Percentiles rank a stretch among this genome's conserved stretches.
Evolutionary conservation across 2,329 filamentous ascomycete species (phyloP).

Genomic region (Aspergillus luchuensis): DNA sequence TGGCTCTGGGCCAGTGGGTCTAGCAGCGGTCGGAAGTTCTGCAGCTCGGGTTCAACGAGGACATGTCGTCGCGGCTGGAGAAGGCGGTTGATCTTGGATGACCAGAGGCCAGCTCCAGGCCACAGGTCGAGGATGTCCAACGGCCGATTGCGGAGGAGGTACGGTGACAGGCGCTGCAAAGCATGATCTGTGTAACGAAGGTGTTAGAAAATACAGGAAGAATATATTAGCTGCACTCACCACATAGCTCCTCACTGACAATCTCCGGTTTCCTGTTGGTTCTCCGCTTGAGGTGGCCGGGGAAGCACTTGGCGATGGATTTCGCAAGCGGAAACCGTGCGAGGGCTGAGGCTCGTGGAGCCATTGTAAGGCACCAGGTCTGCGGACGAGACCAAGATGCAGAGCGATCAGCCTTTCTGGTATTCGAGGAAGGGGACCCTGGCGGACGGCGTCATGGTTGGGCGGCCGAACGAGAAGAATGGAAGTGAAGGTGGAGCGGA

Average conservation of each 20-base stretch:
- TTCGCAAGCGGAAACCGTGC: conserved; percentile 27
- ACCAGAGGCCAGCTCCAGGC: conserved; percentile 78
- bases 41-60: conserved; percentile 71
- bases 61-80: conserved; percentile 81
- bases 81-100: conserved; percentile 70
- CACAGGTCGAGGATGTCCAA: conserved; percentile 88
- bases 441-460: neutral
- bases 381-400: neutral
- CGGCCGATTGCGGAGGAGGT: conserved; percentile 69
- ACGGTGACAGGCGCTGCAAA: conserved; percentile 67
- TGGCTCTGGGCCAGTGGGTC: conserved; percentile 56
- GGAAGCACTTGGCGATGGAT: conserved; percentile 15
- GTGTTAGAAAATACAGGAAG: neutral
- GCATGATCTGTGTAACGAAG: conserved; percentile 59
- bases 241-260: conserved; percentile 36
- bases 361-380: conserved; percentile 9
- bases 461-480: neutral
- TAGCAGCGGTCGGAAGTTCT: conserved; percentile 64
- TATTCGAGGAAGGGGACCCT: neutral
- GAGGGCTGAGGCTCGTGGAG: conserved; percentile 23
- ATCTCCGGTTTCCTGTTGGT: conserved; percentile 23
- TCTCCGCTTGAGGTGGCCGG: conserved; percentile 13
- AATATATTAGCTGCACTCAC: conserved; percentile 25
- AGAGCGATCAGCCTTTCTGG: neutral
- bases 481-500: neutral